Evolutionary conservation across 177 flowering plant genomes (phyloP), one percentile per base, ranked within the genome.

Genomic region (Vitis hybrid): DNA sequence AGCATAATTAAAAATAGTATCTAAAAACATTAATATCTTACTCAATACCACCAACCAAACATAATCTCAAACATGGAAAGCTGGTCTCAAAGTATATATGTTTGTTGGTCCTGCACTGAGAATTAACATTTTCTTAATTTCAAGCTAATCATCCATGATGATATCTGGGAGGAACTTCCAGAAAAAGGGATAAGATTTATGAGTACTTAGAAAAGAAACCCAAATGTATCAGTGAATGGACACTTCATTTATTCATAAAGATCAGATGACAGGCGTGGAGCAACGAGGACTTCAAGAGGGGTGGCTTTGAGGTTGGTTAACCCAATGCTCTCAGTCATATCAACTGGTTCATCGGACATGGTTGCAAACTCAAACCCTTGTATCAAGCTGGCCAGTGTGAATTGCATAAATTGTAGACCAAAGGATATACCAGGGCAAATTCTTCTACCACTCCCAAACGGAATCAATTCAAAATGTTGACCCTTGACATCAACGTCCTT

Each of bases 381-480:
- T 5, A 74, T 20, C 22, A 78, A 31, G 15, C 39, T 16, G 22
- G 78, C 76, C 2, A 78, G 63, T 2, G 63, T 54, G 4, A 73
- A 59, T 12, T 70, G 64, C 10, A 72, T 18, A 14, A 73, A 52
- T 59, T 69, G 74, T 5, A 72, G 61, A 0, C 71, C 82, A 15
- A 79, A 39, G 2, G 73, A 64, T 2, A 69, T 5, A 2, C 76
- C 82, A 0, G 76, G 78, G 50, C 82, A 76, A n/a, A 34, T 14
- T 26, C 82, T 62, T 52, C 77, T 75, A 0, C 82, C 77, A 5
- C 53, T 18, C 2, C 82, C 79, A 59, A 79, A 79, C 4, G 82
- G 79, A 1, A 75, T 53, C 1, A 75, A 13, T 19, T 79, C 74
- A 52, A 77, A 77, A 59, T 71, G 59, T n/a, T 59, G 62, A 2